Evolutionary conservation across 108 stramenopile genomes (phyloP).

Genomic region (Nitzschia sp.): DNA sequence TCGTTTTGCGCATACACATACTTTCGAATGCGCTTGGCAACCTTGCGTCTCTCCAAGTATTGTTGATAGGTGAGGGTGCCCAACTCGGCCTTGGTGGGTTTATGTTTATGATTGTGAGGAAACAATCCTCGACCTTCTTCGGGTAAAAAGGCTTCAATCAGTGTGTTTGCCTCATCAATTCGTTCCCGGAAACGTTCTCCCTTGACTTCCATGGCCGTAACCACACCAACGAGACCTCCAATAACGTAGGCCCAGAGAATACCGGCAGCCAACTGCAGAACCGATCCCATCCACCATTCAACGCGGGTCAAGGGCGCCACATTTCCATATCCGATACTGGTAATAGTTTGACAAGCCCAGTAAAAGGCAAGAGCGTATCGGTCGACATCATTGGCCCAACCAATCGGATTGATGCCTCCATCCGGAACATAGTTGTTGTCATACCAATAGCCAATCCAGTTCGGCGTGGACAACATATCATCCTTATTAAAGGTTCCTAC

Average conservation of each 20-base stretch:
- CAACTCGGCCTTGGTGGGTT: neutral
- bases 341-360: neutral
- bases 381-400: neutral
- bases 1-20: neutral
- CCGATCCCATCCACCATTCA: neutral
- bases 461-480: neutral
- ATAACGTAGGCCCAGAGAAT: neutral
- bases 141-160: constrained; percentile 2
- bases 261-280: neutral
- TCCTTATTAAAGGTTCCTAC: neutral
- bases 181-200: neutral
- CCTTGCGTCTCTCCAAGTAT: neutral
- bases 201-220: neutral
- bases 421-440: neutral
- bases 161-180: neutral
- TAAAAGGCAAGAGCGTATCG: neutral
- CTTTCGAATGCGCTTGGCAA: neutral
- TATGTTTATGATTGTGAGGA: neutral
- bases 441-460: neutral
- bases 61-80: neutral
- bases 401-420: neutral
- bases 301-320: neutral
- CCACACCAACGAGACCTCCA: neutral
- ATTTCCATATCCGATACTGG: neutral
- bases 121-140: constrained; percentile 1